Conservation (phyloP, 176 grass and related monocot species). For the Dendrocalamus sinicus region DNA sequence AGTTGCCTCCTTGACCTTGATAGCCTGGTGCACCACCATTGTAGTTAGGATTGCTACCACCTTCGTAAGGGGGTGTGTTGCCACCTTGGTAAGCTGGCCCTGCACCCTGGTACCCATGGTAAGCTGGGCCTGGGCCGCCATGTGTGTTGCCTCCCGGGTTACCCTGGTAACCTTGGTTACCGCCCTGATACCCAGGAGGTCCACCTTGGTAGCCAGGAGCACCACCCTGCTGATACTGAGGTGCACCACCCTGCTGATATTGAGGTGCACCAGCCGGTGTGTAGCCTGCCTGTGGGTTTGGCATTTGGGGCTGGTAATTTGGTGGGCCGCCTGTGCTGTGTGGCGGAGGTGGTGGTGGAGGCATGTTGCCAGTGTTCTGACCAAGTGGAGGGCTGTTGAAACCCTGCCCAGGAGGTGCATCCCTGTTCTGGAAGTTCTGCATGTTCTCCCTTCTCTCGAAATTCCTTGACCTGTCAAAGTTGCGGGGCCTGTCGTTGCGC, state of each 20-base stretch:
- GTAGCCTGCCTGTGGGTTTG: constrained; percentile 46
- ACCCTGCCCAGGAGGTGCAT: constrained; percentile 52
- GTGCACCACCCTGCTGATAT: constrained; percentile 53
- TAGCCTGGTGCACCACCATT: constrained; percentile 20
- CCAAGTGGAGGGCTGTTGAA: constrained; percentile 44
- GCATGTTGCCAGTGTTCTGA: constrained; percentile 44
- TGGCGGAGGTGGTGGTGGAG: constrained; percentile 40
- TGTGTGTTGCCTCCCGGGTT: constrained; percentile 36
- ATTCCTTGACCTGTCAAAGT: constrained; percentile 89
- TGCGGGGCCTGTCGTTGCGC: constrained; percentile 86
- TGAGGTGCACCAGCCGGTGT: constrained; percentile 25
- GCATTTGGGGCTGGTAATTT: constrained; percentile 46
- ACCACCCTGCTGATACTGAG: constrained; percentile 60
- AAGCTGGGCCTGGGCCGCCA: constrained; percentile 37
- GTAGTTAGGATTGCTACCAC: constrained; percentile 35
- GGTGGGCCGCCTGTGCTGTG: constrained; percentile 26
- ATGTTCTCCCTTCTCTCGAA: constrained; percentile 87
- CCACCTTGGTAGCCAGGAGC: constrained; percentile 54
- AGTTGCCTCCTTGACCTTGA: background rate
- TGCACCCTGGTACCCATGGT: constrained; percentile 56
- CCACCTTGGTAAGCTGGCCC: constrained; percentile 52
- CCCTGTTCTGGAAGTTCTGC: constrained; percentile 83
- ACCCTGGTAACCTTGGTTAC: constrained; percentile 50
- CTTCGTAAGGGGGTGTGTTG: constrained; percentile 18
- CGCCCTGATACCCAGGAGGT: constrained; percentile 48